Evolutionary conservation across 2,329 filamentous ascomycete species (phyloP).

Genomic region (Penicillium sp.): DNA sequence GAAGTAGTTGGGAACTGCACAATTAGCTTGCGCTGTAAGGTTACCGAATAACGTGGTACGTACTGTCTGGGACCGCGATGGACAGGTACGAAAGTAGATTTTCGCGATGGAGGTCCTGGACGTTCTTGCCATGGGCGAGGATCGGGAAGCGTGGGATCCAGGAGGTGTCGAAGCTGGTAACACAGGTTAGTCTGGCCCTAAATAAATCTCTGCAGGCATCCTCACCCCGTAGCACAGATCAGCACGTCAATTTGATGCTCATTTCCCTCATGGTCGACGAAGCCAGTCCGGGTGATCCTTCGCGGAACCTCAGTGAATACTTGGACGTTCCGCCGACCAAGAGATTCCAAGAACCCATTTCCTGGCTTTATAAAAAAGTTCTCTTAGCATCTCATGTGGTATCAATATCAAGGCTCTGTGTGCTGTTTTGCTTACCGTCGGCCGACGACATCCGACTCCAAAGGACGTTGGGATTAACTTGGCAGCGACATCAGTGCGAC

Average conservation of each 20-base stretch:
- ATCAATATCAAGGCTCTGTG: too few species aligned
- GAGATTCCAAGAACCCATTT: constrained; percentile 60
- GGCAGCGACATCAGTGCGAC: constrained; percentile 36
- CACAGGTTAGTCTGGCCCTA: too few species aligned
- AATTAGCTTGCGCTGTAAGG: too few species aligned
- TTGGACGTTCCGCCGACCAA: constrained; percentile 60
- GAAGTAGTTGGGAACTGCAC: too few species aligned
- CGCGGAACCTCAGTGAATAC: constrained; percentile 47
- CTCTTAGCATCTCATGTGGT: too few species aligned
- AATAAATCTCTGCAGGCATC: too few species aligned
- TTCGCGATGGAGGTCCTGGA: neutral
- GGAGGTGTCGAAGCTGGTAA: neutral
- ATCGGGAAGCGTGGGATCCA: constrained; percentile 22
- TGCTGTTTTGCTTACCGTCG: constrained; percentile 30
- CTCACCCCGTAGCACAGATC: constrained; percentile 35
- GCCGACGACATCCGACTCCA: constrained; percentile 46
- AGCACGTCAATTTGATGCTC: constrained; percentile 36
- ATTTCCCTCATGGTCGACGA: constrained; percentile 32
- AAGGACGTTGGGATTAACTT: constrained; percentile 45
- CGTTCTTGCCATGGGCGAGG: constrained; percentile 17
- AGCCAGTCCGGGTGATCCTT: constrained; percentile 31
- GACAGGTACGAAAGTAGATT: neutral
- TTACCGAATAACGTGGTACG: too few species aligned
- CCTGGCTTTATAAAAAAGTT: constrained; percentile 33
- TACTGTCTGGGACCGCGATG: neutral